phyloP scores from a whole-genome alignment of 352 stramenopile genomes.

The Achlya hypogyna region DNA sequence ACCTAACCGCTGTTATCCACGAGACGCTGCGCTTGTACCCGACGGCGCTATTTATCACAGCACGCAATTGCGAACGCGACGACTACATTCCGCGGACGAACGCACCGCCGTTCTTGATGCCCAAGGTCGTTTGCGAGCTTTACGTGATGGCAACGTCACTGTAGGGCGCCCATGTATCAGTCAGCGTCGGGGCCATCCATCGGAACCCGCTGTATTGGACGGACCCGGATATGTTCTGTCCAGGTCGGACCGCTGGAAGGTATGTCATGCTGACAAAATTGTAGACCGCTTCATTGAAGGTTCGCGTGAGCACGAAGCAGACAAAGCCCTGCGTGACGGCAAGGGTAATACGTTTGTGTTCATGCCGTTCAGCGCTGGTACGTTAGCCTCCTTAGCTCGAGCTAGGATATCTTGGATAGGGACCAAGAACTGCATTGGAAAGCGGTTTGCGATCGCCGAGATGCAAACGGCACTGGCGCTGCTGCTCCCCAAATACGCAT shows the following conservation, averaged over 20 bases:
- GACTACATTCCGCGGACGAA: conserved; percentile 1
- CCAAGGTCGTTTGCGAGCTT: neutral
- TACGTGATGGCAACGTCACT: neutral
- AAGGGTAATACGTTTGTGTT: conserved; percentile 5
- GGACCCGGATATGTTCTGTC: neutral
- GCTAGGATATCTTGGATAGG: neutral
- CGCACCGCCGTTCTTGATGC: neutral
- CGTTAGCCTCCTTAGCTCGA: neutral
- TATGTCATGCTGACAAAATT: neutral
- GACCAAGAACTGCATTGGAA: conserved; percentile 17
- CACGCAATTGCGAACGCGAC: neutral
- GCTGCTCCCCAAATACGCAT: conserved; percentile 6
- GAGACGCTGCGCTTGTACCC: conserved; percentile 12
- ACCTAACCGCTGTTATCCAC: neutral
- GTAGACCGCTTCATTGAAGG: neutral
- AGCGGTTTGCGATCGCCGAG: conserved; percentile 13
- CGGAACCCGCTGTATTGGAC: conserved; percentile 17
- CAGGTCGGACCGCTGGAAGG: neutral
- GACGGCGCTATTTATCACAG: neutral
- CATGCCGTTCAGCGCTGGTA: conserved; percentile 17
- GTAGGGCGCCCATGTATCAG: neutral
- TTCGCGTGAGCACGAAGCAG: neutral
- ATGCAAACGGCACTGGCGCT: neutral
- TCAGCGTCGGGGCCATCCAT: conserved; percentile 3
- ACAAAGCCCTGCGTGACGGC: conserved; percentile 3